Percentiles rank a stretch among this genome's conserved stretches.
Conservation (phyloP, 148 eudicot species). For the Talinum fruticosum region DNA sequence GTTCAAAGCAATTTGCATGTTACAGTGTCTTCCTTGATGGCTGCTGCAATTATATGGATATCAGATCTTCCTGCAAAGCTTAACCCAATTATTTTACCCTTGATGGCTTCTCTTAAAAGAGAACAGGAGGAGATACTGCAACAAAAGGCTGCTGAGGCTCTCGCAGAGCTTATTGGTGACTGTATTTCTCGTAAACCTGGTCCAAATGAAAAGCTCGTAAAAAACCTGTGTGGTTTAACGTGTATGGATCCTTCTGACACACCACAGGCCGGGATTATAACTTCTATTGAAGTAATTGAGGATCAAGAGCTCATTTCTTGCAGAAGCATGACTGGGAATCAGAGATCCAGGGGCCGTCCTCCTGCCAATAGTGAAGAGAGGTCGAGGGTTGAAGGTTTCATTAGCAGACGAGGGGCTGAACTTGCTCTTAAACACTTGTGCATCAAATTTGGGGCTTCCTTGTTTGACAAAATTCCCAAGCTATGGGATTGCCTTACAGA, state of each 20-base stretch:
- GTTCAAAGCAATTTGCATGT: constrained; percentile 78
- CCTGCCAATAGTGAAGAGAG: constrained; percentile 66
- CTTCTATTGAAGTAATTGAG: constrained; percentile 73
- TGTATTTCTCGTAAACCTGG: constrained; percentile 85
- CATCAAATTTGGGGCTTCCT: constrained; percentile 63
- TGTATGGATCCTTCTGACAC: constrained; percentile 95
- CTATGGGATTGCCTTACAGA: constrained; percentile 97
- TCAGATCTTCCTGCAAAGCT: constrained; percentile 86
- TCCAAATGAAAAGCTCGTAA: constrained; percentile 90
- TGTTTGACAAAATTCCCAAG: constrained; percentile 88
- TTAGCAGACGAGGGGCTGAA: constrained; percentile 94
- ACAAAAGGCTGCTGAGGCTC: constrained; percentile 90
- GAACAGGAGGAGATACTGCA: constrained; percentile 98
- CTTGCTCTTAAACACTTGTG: constrained; percentile 88
- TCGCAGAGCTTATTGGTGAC: constrained; percentile 77
- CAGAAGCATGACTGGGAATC: constrained; percentile 47
- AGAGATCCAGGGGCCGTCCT: constrained; percentile 61
- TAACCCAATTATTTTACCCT: constrained; percentile 82
- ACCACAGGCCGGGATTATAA: constrained; percentile 79
- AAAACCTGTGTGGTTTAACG: constrained; percentile 76
- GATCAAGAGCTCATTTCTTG: constrained; percentile 71
- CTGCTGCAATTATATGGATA: constrained; percentile 87
- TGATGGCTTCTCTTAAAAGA: constrained; percentile 91
- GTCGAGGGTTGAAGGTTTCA: constrained; percentile 78
- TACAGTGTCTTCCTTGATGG: constrained; percentile 48